Conservation (phyloP, 208 protist genomes). For the Crithidia sp. region DNA sequence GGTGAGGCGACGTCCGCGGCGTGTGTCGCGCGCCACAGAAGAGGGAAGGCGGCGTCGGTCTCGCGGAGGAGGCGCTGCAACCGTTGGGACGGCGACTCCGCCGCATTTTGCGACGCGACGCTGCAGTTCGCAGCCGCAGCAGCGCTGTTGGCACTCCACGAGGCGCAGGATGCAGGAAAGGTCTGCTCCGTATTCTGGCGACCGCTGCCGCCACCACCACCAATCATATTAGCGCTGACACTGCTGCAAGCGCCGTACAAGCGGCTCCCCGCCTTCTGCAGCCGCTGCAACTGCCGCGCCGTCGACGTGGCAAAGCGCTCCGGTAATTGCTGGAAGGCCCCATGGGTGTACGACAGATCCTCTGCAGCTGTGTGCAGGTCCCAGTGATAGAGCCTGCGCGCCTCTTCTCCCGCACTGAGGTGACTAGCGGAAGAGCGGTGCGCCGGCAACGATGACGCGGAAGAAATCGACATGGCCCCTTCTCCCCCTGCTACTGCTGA, state of each 20-base stretch:
- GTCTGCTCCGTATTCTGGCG: no score
- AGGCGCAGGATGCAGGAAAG: not conserved
- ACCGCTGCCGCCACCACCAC: no score
- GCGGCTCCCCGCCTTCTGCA: slow-evolving; percentile 11
- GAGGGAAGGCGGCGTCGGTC: slow-evolving; percentile 16
- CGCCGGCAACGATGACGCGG: no score
- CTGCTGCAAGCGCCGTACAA: slow-evolving; percentile 5
- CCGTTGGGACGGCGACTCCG: slow-evolving; percentile 13
- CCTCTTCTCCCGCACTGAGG: slow-evolving; percentile 9
- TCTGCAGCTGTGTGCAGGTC: slow-evolving; percentile 17
- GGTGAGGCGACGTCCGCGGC: not conserved
- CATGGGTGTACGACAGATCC: slow-evolving; percentile 28
- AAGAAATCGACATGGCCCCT: no score
- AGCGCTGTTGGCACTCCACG: not conserved
- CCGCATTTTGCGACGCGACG: not conserved
- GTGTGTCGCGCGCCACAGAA: slow-evolving; percentile 7
- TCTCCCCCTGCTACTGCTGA: not conserved
- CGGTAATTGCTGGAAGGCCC: slow-evolving; percentile 22
- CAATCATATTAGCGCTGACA: not conserved
- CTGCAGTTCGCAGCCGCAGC: not conserved
- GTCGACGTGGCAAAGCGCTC: slow-evolving; percentile 26
- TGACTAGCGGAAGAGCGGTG: not conserved
- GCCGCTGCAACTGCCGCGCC: slow-evolving; percentile 27
- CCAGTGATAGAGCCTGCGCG: slow-evolving; percentile 30
- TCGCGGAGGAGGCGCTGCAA: slow-evolving; percentile 21